phyloP scores from a whole-genome alignment of 306 rosid genomes.

The Cucumis sativus region DNA sequence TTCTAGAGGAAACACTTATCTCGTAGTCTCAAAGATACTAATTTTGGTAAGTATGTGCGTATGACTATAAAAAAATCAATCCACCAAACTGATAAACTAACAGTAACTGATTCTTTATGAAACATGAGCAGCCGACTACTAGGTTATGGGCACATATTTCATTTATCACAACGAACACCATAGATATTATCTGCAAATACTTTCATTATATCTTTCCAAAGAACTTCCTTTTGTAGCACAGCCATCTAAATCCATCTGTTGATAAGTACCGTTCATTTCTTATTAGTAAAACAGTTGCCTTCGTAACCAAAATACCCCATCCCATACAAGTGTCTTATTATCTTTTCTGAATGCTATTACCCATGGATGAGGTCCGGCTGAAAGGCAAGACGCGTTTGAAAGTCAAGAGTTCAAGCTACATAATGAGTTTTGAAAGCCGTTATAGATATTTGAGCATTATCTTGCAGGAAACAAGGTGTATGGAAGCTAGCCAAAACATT shows the following conservation, averaged over 20 bases:
- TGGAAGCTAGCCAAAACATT: not conserved
- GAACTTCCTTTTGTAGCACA: not conserved
- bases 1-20: not conserved
- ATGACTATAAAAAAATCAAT: not conserved
- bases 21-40: not conserved
- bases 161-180: not conserved
- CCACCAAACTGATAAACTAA: not conserved
- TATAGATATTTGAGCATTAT: not conserved
- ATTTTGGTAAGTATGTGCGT: not conserved
- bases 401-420: not conserved
- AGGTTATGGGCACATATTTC: not conserved
- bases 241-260: not conserved
- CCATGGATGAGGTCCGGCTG: not conserved
- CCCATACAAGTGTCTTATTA: not conserved
- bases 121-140: not conserved
- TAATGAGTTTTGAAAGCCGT: not conserved
- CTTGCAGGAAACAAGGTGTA: not conserved
- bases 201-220: not conserved
- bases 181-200: not conserved
- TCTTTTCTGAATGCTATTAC: not conserved
- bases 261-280: not conserved
- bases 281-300: not conserved
- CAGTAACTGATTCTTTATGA: not conserved
- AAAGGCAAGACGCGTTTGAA: not conserved
- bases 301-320: not conserved